These are phyloP conservation scores for Reticulascus tulasneorum DNA, from an alignment of 2,329 filamentous ascomycete genomes.

Conservation along the genomic window DNA sequence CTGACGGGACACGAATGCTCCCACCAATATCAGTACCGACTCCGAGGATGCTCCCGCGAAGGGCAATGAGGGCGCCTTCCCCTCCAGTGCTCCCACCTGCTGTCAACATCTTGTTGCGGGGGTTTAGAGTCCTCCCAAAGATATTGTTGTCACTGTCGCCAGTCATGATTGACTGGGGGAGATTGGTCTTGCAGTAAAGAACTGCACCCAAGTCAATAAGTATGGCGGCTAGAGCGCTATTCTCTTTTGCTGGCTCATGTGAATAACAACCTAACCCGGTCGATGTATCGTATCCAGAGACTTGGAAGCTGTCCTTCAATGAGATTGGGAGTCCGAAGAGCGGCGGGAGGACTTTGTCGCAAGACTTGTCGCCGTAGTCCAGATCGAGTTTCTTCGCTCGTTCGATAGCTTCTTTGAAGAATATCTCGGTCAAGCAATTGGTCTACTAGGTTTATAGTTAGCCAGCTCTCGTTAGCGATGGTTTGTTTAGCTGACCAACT, in stretches of 20 bases:
- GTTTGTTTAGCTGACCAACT: constrained; percentile 15
- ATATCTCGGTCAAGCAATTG: constrained; percentile 38
- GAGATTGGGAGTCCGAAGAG: constrained; percentile 49
- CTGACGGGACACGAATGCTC: constrained; percentile 32
- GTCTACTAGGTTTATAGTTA: constrained; percentile 3
- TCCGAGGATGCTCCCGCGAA: constrained; percentile 35
- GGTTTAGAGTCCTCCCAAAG: constrained; percentile 60
- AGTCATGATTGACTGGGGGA: constrained; percentile 54
- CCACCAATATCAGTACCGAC: constrained; percentile 39
- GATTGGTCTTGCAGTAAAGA: constrained; percentile 65
- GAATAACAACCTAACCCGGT: constrained; percentile 49
- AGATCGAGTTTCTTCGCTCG: constrained; percentile 33
- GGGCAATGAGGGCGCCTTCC: constrained; percentile 33
- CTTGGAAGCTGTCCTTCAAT: constrained; percentile 59
- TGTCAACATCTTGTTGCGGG: constrained; percentile 54
- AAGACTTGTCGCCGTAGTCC: constrained; percentile 28
- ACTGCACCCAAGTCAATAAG: constrained; percentile 57
- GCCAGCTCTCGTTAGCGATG: no score
- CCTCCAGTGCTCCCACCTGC: constrained; percentile 65
- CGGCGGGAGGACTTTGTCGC: constrained; percentile 46
- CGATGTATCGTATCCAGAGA: constrained; percentile 44
- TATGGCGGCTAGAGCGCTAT: constrained; percentile 53
- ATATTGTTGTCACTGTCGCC: constrained; percentile 55
- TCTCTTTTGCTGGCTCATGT: constrained; percentile 46
- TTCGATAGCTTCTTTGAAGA: constrained; percentile 34